A percentile compares a stretch with the other conserved stretches of the same genome.
phyloP scores from a whole-genome alignment of 2,329 filamentous ascomycete genomes.

The Aspergillus candidus region DNA sequence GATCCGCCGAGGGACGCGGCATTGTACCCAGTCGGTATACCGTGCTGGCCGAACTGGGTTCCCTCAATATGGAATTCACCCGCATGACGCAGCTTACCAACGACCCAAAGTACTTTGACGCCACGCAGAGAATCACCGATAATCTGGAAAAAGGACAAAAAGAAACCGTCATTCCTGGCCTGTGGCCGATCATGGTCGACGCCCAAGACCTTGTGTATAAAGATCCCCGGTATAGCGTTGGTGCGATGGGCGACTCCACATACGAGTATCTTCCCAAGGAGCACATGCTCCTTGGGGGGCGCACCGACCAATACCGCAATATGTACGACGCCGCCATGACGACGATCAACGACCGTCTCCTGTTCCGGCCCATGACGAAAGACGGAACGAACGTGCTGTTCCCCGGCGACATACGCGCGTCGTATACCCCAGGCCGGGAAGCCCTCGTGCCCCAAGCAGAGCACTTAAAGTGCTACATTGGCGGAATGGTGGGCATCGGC shows the following conservation, averaged over 20 bases:
- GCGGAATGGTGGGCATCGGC: slow-evolving; percentile 56
- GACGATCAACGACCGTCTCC: slow-evolving; percentile 34
- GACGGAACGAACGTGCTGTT: slow-evolving; percentile 38
- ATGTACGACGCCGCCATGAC: slow-evolving; percentile 40
- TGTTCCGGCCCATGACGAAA: slow-evolving; percentile 42
- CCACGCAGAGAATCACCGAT: slow-evolving; percentile 76
- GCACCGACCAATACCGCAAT: slow-evolving; percentile 35
- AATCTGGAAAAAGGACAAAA: slow-evolving; percentile 69
- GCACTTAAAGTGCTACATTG: slow-evolving; percentile 56
- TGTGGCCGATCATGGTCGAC: slow-evolving; percentile 75
- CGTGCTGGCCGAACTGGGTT: slow-evolving; percentile 68
- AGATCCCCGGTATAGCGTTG: slow-evolving; percentile 36
- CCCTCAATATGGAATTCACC: slow-evolving; percentile 85
- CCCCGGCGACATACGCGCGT: slow-evolving; percentile 25
- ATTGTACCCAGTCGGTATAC: slow-evolving; percentile 51
- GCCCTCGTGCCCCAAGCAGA: slow-evolving; percentile 41
- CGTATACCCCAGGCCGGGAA: slow-evolving; percentile 12
- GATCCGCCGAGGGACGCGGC: slow-evolving; percentile 24
- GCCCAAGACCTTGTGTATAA: slow-evolving; percentile 31
- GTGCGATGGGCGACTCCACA: slow-evolving; percentile 43
- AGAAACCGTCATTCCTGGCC: slow-evolving; percentile 62
- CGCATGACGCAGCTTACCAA: slow-evolving; percentile 77
- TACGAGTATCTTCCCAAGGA: slow-evolving; percentile 49
- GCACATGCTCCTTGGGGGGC: slow-evolving; percentile 40
- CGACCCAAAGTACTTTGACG: slow-evolving; percentile 80